Evolutionary conservation across 108 stramenopile species (phyloP), one percentile per base, ranked within the genome.

Genomic region (Fragilariopsis cylindrus): DNA sequence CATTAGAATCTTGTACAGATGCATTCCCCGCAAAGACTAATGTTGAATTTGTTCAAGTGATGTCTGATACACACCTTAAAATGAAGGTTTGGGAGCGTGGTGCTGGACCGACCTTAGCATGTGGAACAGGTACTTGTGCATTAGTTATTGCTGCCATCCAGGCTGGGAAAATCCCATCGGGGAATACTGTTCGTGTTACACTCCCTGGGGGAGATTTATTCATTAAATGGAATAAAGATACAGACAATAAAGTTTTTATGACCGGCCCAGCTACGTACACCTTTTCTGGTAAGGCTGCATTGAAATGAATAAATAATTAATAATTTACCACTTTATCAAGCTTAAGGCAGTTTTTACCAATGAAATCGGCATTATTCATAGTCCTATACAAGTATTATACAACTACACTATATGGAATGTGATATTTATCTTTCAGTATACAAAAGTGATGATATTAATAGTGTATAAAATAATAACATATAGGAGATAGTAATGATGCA

Each of bases 71-170:
- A 12, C 98, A 97, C 84, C 76, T 98, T 56, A 92, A 90, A 62
- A 98, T 98, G 98, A 95, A 95, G 82, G 96, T 96, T 3, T 99
- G 97, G 96, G 98, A 99, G 74, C 89, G 98, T 41, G 98, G 98
- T 48, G 96, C 97, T 16, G 98, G 98, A 30, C 96, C 96, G 13
- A 99, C 98, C 1, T 81, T 98, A 53, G 98, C 98, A 5, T 99
- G 97, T 80, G 98, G 98, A 13, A 99, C 98, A 3, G 98, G 98
- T 21, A 88, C 98, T 6, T 99, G 98, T 76, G 98, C 98, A 48
- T 72, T 97, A 60, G 89, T 85, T 41, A 96, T 99, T 19, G 97
- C 98, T 12, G 96, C 95, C 47, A 92, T 96, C 70, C 88, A 92
- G 42, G 92, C 94, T 9, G 88, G 86, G 2, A 93, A 94, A 82